Percentiles rank a stretch among this genome's conserved stretches.
Conservation (phyloP, 768 basidiomycete genomes). For the Leucocoprinus birnbaumii region DNA sequence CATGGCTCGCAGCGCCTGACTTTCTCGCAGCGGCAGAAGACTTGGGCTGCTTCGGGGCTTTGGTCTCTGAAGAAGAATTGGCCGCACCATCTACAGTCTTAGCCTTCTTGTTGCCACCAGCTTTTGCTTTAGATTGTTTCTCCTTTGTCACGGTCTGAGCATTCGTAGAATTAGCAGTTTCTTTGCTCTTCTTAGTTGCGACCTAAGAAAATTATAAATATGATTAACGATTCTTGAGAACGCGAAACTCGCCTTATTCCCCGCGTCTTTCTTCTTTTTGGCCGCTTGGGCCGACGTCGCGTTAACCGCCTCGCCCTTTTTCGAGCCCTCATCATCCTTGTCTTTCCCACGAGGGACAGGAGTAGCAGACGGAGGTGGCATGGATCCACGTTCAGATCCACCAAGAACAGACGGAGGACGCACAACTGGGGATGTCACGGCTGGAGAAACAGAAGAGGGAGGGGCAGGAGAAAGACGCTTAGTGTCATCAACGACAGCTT, state of each 20-base stretch:
- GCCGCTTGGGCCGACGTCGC: constrained; percentile 20
- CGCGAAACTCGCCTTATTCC: constrained; percentile 32
- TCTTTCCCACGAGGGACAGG: constrained; percentile 27
- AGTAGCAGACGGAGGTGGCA: constrained; percentile 47
- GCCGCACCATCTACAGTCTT: constrained; percentile 15
- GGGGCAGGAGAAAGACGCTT: constrained; percentile 10
- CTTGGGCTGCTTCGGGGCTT: constrained; percentile 19
- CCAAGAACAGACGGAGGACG: constrained; percentile 20
- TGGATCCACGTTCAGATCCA: constrained; percentile 49
- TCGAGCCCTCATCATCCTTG: constrained; percentile 21
- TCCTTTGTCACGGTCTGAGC: constrained; percentile 13
- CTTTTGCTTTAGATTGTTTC: constrained; percentile 7
- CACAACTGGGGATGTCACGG: constrained; percentile 12
- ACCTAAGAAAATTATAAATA: constrained; percentile 9
- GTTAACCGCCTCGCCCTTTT: constrained; percentile 17
- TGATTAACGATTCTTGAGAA: neutral
- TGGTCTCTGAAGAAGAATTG: constrained; percentile 21
- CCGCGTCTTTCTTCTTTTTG: constrained; percentile 39
- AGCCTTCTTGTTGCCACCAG: neutral
- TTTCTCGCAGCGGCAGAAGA: constrained; percentile 6
- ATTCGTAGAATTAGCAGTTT: constrained; percentile 18
- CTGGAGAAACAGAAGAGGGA: constrained; percentile 9
- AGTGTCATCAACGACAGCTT: neutral
- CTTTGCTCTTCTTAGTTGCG: constrained; percentile 19
- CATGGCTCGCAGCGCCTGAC: constrained; percentile 20